Base-by-base conservation (phyloP, 2,329 filamentous ascomycete species). In the Amauroascus niger region DNA sequence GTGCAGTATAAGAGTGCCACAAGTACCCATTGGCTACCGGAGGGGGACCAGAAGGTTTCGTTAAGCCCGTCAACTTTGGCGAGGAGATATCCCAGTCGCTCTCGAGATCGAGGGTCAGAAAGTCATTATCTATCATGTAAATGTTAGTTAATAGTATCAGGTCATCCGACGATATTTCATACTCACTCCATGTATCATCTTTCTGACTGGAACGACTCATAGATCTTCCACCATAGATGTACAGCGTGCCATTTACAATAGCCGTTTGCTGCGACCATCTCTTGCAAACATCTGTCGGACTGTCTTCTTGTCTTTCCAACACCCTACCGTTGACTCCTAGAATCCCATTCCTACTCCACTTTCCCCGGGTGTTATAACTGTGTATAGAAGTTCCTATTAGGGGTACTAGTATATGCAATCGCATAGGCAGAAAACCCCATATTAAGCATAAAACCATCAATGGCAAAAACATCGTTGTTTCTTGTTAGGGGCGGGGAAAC, bases 221-320 rank as follows among this genome's bases (percentile, higher is more conserved):
- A 13, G 80, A 77, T 59, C 84, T 77, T 24, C 86, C 87, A 33
- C 86, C 86, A 60, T 88, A 90, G 52, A 88, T 78, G 64, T 87
- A 90, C 2, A 89, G 64, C 0, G 84, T 89, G 13, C 85, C 86
- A 59, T 88, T 88, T 14, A 90, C 75, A 33, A 86, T 65, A 2
- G 86, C 65, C 74, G 80, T 78, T 67, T 86, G 83, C 50, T 82
- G 79, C 16, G 78, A 78, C 82, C 82, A 87, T 65, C 83, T 71
- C 52, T 77, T 76, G 63, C 84, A 87, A 13, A 82, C 74, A 58
- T 79, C 71, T 1, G 77, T 80, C 1, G 76, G 70, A 58, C 73
- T 80, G 55, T 75, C 54, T 28, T 62, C 56, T 46, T 63, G 57
- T 41, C 57, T 60, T 47, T 40, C 18, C n/a, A 58, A 50, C 26